phyloP scores from a whole-genome alignment of 1,284 basidiomycete genomes.

The Cryptococcus floricola region DNA sequence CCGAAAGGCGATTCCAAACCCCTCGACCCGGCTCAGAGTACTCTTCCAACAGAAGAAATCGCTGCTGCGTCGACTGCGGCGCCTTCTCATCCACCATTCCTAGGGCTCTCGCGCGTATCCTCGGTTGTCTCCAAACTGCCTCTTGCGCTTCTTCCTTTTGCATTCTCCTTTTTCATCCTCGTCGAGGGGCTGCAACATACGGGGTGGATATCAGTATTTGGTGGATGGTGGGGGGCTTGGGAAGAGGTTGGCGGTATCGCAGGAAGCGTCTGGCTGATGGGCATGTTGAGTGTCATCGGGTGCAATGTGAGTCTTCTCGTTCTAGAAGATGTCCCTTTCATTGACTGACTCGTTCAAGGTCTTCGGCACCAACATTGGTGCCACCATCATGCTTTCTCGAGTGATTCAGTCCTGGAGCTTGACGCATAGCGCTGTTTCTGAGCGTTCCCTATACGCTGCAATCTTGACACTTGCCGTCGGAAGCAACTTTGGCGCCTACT shows the following conservation, averaged over 20 bases:
- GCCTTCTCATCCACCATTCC: not conserved
- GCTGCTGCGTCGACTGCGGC: not conserved
- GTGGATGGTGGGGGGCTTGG: slow-evolving; percentile 63
- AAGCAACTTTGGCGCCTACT: slow-evolving; percentile 88
- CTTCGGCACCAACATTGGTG: slow-evolving; percentile 91
- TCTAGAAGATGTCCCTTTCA: slow-evolving; percentile 1
- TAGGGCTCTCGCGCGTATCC: not conserved
- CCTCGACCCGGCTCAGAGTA: not conserved
- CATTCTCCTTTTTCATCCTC: slow-evolving; percentile 92
- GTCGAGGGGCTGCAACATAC: slow-evolving; percentile 77
- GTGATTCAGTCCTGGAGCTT: slow-evolving; percentile 43
- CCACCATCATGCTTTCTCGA: slow-evolving; percentile 75
- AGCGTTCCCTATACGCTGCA: slow-evolving; percentile 44
- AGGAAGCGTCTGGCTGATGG: slow-evolving; percentile 54
- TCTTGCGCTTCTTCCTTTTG: slow-evolving; percentile 70
- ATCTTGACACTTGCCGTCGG: slow-evolving; percentile 68
- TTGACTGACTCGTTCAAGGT: slow-evolving; percentile 48
- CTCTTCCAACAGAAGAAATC: too few species aligned
- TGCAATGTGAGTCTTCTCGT: slow-evolving; percentile 63
- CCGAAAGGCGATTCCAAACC: not conserved
- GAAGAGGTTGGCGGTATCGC: slow-evolving; percentile 47
- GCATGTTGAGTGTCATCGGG: slow-evolving; percentile 60
- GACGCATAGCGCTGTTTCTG: slow-evolving; percentile 23
- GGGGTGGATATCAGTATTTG: slow-evolving; percentile 90
- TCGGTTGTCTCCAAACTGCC: slow-evolving; percentile 55